These are phyloP conservation scores for Fonsecaea pedrosoi DNA, from an alignment of 2,329 filamentous ascomycete species.

Conservation along the genomic window DNA sequence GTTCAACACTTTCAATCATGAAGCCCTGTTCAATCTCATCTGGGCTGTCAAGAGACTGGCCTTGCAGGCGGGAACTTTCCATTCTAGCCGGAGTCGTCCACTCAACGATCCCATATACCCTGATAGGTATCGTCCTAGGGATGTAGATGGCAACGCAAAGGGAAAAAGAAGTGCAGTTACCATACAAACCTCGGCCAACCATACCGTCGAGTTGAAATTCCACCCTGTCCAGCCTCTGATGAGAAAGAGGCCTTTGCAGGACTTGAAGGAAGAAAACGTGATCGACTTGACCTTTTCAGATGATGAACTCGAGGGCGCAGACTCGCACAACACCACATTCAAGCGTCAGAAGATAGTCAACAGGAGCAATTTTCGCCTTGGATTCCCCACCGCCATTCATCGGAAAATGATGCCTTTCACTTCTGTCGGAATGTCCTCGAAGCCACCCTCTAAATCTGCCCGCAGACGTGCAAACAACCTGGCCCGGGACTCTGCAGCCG, in stretches of 20 bases:
- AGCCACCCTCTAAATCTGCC: neutral
- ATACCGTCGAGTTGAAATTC: slow-evolving; percentile 20
- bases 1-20: slow-evolving; percentile 35
- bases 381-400: neutral
- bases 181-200: slow-evolving; percentile 4
- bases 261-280: slow-evolving; percentile 12
- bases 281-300: slow-evolving; percentile 24
- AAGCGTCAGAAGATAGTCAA: slow-evolving; percentile 28
- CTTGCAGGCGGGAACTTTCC: slow-evolving; percentile 13
- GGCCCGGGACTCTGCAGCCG: neutral
- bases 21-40: slow-evolving; percentile 38
- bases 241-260: slow-evolving; percentile 21
- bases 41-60: slow-evolving; percentile 36
- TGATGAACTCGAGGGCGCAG: neutral
- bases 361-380: neutral
- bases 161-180: slow-evolving; percentile 27
- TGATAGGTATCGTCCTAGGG: slow-evolving; percentile 38
- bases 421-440: neutral
- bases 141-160: slow-evolving; percentile 33
- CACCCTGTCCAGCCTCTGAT: slow-evolving; percentile 26
- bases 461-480: neutral
- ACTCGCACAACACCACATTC: neutral
- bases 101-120: slow-evolving; percentile 35
- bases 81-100: neutral
- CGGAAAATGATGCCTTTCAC: neutral